A percentile compares a stretch with the other conserved stretches of the same genome.
Conservation (phyloP, 1,284 basidiomycete genomes). For the Kwoniella shivajii region DNA sequence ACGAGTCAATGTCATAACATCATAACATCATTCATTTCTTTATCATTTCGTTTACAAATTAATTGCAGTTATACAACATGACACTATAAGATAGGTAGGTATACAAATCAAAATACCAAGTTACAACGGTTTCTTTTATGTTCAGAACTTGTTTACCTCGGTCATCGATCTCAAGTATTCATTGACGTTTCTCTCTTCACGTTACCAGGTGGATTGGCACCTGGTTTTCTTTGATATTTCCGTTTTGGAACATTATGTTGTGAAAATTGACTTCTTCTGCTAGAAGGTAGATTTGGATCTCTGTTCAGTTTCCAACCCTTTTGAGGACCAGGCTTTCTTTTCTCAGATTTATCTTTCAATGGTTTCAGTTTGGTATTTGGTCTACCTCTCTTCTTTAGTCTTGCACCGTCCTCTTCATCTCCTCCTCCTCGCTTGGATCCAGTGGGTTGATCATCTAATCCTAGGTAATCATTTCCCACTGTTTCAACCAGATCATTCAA, state of each 20-base stretch:
- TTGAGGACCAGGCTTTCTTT: constrained; percentile 47
- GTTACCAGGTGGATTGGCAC: neutral
- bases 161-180: neutral
- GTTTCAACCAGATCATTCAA: constrained; percentile 38
- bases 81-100: neutral
- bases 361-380: constrained; percentile 1
- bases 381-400: constrained; percentile 8
- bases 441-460: constrained; percentile 28
- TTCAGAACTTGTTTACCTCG: neutral
- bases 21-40: neutral
- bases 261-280: neutral
- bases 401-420: neutral
- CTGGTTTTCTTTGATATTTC: constrained; percentile 18
- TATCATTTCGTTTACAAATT: neutral
- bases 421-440: neutral
- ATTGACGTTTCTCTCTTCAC: constrained; percentile 5
- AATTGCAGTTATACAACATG: neutral
- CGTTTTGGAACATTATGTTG: constrained; percentile 17
- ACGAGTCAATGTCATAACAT: no score
- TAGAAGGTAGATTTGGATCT: constrained; percentile 5
- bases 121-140: neutral
- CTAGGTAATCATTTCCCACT: constrained; percentile 43
- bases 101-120: constrained; percentile 5
- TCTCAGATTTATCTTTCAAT: constrained; percentile 33
- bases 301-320: constrained; percentile 46